These are phyloP conservation scores for Solanum aculeatissimum DNA, from an alignment of 305 asterid species.

Conservation along the genomic window DNA sequence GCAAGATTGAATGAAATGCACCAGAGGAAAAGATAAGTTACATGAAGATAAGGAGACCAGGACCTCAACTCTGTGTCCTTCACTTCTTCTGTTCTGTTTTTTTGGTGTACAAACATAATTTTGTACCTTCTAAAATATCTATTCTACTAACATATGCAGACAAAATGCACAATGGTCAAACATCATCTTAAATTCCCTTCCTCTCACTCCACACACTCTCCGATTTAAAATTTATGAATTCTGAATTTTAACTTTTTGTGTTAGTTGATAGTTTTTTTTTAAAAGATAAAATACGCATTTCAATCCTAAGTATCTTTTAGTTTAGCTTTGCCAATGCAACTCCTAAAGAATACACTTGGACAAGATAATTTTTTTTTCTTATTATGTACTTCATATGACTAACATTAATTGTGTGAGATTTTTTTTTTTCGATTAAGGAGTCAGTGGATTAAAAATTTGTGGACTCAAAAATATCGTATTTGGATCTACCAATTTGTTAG, in stretches of 20 bases:
- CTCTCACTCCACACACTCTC: not conserved
- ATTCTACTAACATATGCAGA: not conserved
- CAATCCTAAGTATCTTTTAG: not conserved
- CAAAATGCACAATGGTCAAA: not conserved
- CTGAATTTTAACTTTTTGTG: not conserved
- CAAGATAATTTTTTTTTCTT: too few species aligned
- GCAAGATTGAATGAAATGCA: not conserved
- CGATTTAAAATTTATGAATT: not conserved
- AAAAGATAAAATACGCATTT: not conserved
- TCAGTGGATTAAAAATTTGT: too few species aligned
- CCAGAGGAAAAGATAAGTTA: not conserved
- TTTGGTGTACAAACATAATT: not conserved
- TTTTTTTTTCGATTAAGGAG: too few species aligned
- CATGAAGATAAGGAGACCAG: not conserved
- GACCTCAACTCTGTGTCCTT: not conserved
- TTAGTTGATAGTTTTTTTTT: not conserved
- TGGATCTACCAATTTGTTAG: too few species aligned
- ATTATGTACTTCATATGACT: not conserved
- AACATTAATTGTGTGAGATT: not conserved
- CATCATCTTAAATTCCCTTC: not conserved
- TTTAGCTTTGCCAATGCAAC: not conserved
- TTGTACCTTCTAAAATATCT: not conserved
- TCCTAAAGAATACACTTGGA: not conserved
- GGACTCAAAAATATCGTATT: too few species aligned
- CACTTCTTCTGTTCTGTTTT: not conserved